Evolutionary conservation across 1,139 yeast species (phyloP), one percentile per base, ranked within the genome.

Genomic region (Kluyveromyces sp.): DNA sequence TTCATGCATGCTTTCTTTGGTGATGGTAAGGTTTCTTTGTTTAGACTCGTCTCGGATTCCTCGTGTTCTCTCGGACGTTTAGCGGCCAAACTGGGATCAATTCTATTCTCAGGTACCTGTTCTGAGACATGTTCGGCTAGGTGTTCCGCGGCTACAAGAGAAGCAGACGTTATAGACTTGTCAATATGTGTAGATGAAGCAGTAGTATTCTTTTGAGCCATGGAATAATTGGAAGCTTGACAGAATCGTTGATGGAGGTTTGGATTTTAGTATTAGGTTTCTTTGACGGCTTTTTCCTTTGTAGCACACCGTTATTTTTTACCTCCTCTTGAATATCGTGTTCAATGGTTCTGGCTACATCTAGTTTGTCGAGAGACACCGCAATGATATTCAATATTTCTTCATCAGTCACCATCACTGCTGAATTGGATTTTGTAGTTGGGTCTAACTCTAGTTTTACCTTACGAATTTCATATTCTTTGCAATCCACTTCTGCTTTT

Each of bases 401-500:
- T 33, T 48, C 51, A 38, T 62, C 66, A 7, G 58, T 52, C 10
- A 62, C 48, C 43, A 56, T 52, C 4, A 42, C 41, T 10, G 39
- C 25, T 15, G 45, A 10, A 6, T 30, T 29, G 7, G 29, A 34
- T 25, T 33, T 29, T 3, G 37, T 30, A 8, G 31, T 7, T 28
- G 41, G 45, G 45, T 10, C 53, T 50, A 49, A 95, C 70, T 60
- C 80, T 79, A 50, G 74, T 75, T 56, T 78, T 76, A 48, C 36
- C 8, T 38, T 41, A 37, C 96, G 72, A 53, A 71, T 75, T 41
- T 72, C 75, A 60, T 85, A 87, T 63, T 88, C 96, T 4, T 71
- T 41, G 82, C 84, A 25, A 87, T 75, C 97, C 97, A 90, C 41
- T 74, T 70, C n/a, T 67, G 62, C 55, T 78, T 80, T 56, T 78